phyloP scores from a whole-genome alignment of 2,329 filamentous ascomycete genomes.

The Alternaria arbusti region DNA sequence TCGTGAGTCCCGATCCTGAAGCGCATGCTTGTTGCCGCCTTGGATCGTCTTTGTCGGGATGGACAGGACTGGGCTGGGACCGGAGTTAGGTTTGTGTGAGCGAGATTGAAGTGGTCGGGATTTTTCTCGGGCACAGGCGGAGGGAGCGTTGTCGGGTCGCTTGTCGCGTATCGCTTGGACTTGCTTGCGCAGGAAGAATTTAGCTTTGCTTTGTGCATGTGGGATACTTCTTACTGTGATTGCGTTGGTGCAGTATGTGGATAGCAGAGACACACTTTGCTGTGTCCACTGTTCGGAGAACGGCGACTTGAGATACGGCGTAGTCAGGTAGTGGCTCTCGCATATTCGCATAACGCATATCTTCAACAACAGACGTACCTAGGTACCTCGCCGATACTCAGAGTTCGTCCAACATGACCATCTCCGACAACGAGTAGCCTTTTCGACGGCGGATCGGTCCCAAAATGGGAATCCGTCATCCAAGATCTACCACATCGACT shows the following conservation, averaged over 20 bases:
- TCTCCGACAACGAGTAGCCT: not conserved
- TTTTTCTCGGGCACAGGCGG: not conserved
- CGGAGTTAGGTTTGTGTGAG: not conserved
- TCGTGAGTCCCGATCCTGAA: not conserved
- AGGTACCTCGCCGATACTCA: not conserved
- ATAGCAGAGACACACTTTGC: not conserved
- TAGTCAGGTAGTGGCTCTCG: not conserved
- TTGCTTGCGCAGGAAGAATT: not conserved
- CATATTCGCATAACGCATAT: not conserved
- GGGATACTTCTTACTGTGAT: not conserved
- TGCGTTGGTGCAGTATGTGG: not conserved
- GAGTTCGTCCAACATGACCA: not conserved
- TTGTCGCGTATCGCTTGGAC: slow-evolving; percentile 4
- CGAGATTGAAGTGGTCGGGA: not conserved
- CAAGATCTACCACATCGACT: not conserved
- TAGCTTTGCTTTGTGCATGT: slow-evolving; percentile 1
- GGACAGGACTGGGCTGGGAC: not conserved
- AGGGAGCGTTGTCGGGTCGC: not conserved
- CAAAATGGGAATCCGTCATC: not conserved
- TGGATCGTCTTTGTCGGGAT: not conserved
- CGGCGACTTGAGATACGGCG: not conserved
- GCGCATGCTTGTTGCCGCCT: not conserved
- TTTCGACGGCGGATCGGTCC: not conserved
- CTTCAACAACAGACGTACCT: not conserved
- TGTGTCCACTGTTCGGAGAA: not conserved